A percentile compares a stretch with the other conserved stretches of the same genome.
phyloP scores from a whole-genome alignment of 2,329 filamentous ascomycete genomes.

The Xylariomycetidae sp. region DNA sequence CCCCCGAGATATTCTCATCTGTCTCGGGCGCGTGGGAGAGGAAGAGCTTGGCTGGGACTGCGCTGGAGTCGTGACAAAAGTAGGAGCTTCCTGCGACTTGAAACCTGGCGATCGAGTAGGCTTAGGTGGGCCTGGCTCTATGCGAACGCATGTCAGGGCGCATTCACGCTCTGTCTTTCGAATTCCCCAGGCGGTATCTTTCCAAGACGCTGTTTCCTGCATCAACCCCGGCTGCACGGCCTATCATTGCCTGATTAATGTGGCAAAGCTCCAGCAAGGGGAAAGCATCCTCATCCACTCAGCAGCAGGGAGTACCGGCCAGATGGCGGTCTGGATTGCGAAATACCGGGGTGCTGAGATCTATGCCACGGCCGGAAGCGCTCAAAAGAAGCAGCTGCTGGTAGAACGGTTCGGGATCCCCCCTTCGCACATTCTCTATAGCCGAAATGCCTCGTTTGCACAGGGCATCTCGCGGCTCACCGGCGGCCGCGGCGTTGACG shows the following conservation, averaged over 20 bases:
- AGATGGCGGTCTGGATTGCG: slow-evolving; percentile 7
- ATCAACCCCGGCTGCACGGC: slow-evolving; percentile 2
- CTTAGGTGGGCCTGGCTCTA: too few relatives aligned
- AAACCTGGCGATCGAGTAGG: too few relatives aligned
- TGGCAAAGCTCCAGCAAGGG: not conserved
- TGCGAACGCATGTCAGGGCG: too few relatives aligned
- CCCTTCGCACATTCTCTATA: slow-evolving; percentile 6
- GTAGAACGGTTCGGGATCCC: slow-evolving; percentile 2
- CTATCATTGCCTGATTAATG: slow-evolving; percentile 1
- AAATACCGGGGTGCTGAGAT: slow-evolving; percentile 6
- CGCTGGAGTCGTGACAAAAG: slow-evolving; percentile 3
- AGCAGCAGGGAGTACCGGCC: slow-evolving; percentile 5
- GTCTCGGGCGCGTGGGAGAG: slow-evolving; percentile 1
- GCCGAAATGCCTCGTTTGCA: slow-evolving; percentile 3
- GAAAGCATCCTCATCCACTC: slow-evolving; percentile 9
- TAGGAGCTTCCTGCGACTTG: too few relatives aligned
- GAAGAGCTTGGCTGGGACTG: slow-evolving; percentile 6
- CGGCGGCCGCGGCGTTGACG: slow-evolving; percentile 4
- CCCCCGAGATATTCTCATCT: slow-evolving; percentile 7
- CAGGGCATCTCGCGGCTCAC: slow-evolving; percentile 3
- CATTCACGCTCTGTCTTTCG: too few relatives aligned
- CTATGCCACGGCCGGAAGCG: slow-evolving; percentile 5
- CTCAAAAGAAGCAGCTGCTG: slow-evolving; percentile 6
- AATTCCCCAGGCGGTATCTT: too few relatives aligned
- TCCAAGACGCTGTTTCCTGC: not conserved